phyloP scores from a whole-genome alignment of 495 filamentous ascomycete species.

The Darksidea phi region DNA sequence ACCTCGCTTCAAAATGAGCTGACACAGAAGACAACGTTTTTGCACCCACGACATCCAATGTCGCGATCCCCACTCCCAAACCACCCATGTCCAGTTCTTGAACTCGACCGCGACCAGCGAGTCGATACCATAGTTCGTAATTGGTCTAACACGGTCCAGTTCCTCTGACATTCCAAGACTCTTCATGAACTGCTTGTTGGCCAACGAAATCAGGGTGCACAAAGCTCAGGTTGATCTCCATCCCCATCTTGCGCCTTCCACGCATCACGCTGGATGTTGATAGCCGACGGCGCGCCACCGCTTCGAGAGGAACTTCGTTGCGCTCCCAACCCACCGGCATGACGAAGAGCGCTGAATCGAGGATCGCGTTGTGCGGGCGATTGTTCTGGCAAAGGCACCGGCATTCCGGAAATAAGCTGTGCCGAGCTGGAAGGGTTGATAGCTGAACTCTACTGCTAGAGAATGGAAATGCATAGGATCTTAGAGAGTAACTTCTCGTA shows the following conservation, averaged over 20 bases:
- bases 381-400: neutral
- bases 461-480: neutral
- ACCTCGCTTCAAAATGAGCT: no score
- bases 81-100: neutral
- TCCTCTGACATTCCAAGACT: constrained; percentile 51
- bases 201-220: neutral
- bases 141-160: constrained; percentile 46
- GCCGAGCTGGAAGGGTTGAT: neutral
- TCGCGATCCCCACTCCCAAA: neutral
- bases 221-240: neutral
- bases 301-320: no score
- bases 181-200: neutral
- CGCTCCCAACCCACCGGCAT: no score
- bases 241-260: neutral
- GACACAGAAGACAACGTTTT: neutral
- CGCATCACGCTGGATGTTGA: neutral
- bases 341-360: neutral
- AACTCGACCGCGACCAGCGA: neutral
- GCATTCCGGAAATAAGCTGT: neutral
- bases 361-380: neutral
- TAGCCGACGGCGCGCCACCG: neutral
- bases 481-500: neutral
- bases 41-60: neutral
- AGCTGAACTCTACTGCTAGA: neutral
- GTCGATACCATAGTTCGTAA: neutral